phyloP scores from a whole-genome alignment of 768 basidiomycete genomes.

The Boletus vermiculosoides region DNA sequence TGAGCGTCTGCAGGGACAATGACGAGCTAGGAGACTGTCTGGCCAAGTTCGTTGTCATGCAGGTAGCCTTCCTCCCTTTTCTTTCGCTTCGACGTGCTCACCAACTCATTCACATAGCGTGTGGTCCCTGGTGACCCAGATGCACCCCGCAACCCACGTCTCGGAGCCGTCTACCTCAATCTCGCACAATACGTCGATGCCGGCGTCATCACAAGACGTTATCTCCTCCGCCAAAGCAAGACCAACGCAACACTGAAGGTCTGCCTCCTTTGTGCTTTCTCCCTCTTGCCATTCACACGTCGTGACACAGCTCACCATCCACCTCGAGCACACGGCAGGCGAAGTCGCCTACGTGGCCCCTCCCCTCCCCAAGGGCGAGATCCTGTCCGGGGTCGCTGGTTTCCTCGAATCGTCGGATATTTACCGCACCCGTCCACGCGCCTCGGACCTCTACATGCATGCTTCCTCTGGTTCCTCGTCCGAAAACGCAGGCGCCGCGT shows the following conservation, averaged over 20 bases:
- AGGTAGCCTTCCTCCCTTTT: slow-evolving; percentile 31
- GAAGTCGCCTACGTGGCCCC: slow-evolving; percentile 59
- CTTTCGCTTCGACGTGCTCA: not conserved
- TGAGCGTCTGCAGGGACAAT: slow-evolving; percentile 56
- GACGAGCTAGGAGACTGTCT: slow-evolving; percentile 50
- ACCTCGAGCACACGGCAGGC: slow-evolving; percentile 53
- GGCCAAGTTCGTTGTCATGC: slow-evolving; percentile 65
- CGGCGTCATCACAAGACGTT: slow-evolving; percentile 57
- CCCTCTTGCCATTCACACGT: not conserved
- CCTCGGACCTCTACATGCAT: slow-evolving; percentile 44
- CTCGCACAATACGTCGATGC: slow-evolving; percentile 71
- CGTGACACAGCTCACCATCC: slow-evolving; percentile 52
- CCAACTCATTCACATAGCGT: slow-evolving; percentile 38
- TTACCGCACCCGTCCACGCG: slow-evolving; percentile 50
- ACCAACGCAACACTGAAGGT: slow-evolving; percentile 80
- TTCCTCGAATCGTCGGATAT: slow-evolving; percentile 55
- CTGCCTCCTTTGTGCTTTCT: not conserved
- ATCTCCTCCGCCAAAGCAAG: slow-evolving; percentile 70
- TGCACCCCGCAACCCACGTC: slow-evolving; percentile 54
- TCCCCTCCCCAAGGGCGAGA: slow-evolving; percentile 69
- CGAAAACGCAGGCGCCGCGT: slow-evolving; percentile 7
- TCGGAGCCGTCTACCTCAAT: slow-evolving; percentile 68
- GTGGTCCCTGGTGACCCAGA: slow-evolving; percentile 55
- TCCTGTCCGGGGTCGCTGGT: slow-evolving; percentile 63
- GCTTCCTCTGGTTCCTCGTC: slow-evolving; percentile 32